Evolutionary conservation across 2,329 filamentous ascomycete genomes (phyloP), one percentile per base, ranked within the genome.

Genomic region (Aureobasidium musti): DNA sequence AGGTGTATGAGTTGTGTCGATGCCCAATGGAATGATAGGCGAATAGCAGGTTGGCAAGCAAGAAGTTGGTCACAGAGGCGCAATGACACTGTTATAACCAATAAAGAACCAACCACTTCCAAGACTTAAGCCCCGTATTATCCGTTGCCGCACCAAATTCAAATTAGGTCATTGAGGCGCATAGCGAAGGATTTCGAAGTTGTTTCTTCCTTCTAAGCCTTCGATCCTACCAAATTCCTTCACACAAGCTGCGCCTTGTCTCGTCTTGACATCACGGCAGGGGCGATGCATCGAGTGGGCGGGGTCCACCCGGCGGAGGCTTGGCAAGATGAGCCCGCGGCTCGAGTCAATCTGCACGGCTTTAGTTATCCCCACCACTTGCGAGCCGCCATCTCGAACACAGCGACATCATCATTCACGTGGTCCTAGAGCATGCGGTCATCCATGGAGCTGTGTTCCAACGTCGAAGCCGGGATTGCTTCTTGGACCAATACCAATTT

Each of bases 121-220:
- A 64, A 64, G 61, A 35, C 39, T 54, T 21, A 8, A 10, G 17
- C 49, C 49, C 49, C 63, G 28, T 35, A 56, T 56, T 45, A 65
- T 49, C 41, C 41, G 63, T 54, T 35, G 50, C 41, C 63, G 49
- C 50, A 41, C 37, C 28, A 56, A n/a, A 30, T 30, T 43, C 47
- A 33, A 45, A 56, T 54, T 45, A 65, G 63, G 50, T 65, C 63
- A 65, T 65, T 30, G 45, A 52, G 59, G 57, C 57, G 57, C 28
- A 49, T 37, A 6, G 10, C 21, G 5, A 39, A 26, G 41, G n/a
- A 61, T 49, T 49, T 61, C 11, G 41, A 21, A 26, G 6, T 17
- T 43, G 37, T 45, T 61, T 35, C 56, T 60, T 63, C 45, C 5
- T 26, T 14, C 30, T 35, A 41, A 63, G 43, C 59, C 45, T 50